These are phyloP conservation scores for Thelephora terrestris DNA, from an alignment of 1,284 basidiomycete species.

Conservation along the genomic window DNA sequence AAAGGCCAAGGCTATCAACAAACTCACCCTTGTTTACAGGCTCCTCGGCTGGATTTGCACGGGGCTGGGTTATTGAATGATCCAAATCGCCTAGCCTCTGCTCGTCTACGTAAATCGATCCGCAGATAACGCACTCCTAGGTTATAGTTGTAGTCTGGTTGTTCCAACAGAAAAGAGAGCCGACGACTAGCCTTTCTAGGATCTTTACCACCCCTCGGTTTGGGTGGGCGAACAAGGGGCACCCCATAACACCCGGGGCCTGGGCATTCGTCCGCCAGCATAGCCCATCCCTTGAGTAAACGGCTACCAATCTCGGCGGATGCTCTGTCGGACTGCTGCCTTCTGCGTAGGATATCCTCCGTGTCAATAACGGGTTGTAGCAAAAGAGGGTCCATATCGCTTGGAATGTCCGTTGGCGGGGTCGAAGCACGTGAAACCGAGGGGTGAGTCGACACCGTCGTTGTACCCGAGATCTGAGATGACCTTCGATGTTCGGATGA, in stretches of 20 bases:
- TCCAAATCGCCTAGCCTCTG: slow-evolving; percentile 40
- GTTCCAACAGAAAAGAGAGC: not conserved
- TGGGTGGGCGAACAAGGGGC: slow-evolving; percentile 67
- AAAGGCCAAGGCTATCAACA: not conserved
- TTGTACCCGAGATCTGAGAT: slow-evolving; percentile 1
- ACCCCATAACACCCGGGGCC: slow-evolving; percentile 57
- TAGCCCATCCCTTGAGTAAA: slow-evolving; percentile 73
- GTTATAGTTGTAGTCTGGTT: not conserved
- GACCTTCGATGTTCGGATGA: slow-evolving; percentile 2
- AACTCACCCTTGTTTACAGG: not conserved
- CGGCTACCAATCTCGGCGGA: slow-evolving; percentile 68
- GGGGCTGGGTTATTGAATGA: slow-evolving; percentile 11
- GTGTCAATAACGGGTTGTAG: slow-evolving; percentile 53
- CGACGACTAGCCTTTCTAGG: slow-evolving; percentile 44
- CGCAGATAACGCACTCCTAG: slow-evolving; percentile 74
- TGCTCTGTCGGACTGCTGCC: slow-evolving; percentile 71
- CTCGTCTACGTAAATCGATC: slow-evolving; percentile 47
- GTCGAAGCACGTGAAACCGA: slow-evolving; percentile 53
- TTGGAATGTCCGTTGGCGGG: slow-evolving; percentile 63
- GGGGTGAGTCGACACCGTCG: slow-evolving; percentile 38
- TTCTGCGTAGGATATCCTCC: slow-evolving; percentile 50
- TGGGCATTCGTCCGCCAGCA: slow-evolving; percentile 76
- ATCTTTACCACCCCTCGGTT: slow-evolving; percentile 45
- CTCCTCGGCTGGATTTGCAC: not conserved
- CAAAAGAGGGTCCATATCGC: slow-evolving; percentile 44